phyloP scores from a whole-genome alignment of 2,329 filamentous ascomycete species.

The Septoria petroselini region DNA sequence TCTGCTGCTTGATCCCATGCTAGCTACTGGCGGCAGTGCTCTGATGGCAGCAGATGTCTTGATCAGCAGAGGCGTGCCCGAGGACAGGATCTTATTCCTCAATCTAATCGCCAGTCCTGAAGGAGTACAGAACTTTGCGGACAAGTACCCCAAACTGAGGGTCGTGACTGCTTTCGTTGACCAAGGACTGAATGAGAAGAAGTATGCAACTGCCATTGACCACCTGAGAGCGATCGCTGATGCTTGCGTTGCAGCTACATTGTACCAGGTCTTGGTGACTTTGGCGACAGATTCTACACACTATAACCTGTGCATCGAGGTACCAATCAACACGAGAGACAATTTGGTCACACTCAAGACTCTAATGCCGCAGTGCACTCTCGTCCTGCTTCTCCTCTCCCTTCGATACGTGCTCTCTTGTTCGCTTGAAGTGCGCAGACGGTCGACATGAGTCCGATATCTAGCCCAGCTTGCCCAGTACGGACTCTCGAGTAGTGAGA shows the following conservation, averaged over 20 bases:
- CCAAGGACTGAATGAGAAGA: slow-evolving; percentile 93
- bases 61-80: slow-evolving; percentile 83
- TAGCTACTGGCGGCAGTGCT: slow-evolving; percentile 95
- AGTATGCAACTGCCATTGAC: slow-evolving; percentile 59
- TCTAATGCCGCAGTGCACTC: too few species aligned
- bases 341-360: too few species aligned
- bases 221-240: slow-evolving; percentile 35
- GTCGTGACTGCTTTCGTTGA: slow-evolving; percentile 97
- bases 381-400: too few species aligned
- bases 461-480: too few species aligned
- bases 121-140: slow-evolving; percentile 82
- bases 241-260: slow-evolving; percentile 69
- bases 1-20: slow-evolving; percentile 94
- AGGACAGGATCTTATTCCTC: slow-evolving; percentile 91
- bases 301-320: slow-evolving; percentile 47
- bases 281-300: slow-evolving; percentile 94
- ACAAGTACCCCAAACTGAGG: slow-evolving; percentile 81
- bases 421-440: too few species aligned
- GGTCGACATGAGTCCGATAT: too few species aligned
- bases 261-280: slow-evolving; percentile 87
- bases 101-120: slow-evolving; percentile 97
- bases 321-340: too few species aligned
- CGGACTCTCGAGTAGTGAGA: too few species aligned
- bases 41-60: slow-evolving; percentile 96
- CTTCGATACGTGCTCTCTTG: too few species aligned